Percentiles rank a stretch among this genome's conserved stretches.
phyloP scores from a whole-genome alignment of 306 rosid genomes.

The Quillaja saponaria region DNA sequence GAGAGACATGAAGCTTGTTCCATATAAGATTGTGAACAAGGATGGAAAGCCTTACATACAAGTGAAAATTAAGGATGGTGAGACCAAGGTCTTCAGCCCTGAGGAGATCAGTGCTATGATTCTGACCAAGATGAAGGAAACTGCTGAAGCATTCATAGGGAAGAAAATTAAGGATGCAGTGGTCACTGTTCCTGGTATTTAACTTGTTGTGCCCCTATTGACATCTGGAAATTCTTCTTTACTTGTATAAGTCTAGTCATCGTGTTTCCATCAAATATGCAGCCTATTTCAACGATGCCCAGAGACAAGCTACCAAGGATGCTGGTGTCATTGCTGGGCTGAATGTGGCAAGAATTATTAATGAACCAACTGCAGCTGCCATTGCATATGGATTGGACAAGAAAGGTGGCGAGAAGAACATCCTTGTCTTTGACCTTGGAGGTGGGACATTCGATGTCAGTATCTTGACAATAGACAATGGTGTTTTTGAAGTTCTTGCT shows the following conservation, averaged over 20 bases:
- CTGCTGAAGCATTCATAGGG: conserved; percentile 96
- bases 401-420: conserved; percentile 98
- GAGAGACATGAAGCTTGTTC: conserved; percentile 80
- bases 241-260: neutral
- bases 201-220: no score
- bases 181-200: conserved; percentile 90
- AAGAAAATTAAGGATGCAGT: conserved; percentile 87
- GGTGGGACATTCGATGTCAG: conserved; percentile 99
- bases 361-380: conserved; percentile 98
- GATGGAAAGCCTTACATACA: conserved; percentile 97
- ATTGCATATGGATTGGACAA: conserved; percentile 96
- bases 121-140: conserved; percentile 90
- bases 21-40: conserved; percentile 91
- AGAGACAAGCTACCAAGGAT: conserved; percentile 99
- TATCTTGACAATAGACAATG: conserved; percentile 95
- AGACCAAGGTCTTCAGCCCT: conserved; percentile 94
- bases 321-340: conserved; percentile 93
- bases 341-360: conserved; percentile 95
- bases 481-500: conserved; percentile 94
- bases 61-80: conserved; percentile 83
- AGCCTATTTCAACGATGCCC: conserved; percentile 99
- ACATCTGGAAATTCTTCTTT: neutral
- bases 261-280: conserved; percentile 27
- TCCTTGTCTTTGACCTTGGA: conserved; percentile 97
- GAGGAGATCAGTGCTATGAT: conserved; percentile 96